Conservation (phyloP, 495 filamentous ascomycete species). For the Penicillium chermesinum region DNA sequence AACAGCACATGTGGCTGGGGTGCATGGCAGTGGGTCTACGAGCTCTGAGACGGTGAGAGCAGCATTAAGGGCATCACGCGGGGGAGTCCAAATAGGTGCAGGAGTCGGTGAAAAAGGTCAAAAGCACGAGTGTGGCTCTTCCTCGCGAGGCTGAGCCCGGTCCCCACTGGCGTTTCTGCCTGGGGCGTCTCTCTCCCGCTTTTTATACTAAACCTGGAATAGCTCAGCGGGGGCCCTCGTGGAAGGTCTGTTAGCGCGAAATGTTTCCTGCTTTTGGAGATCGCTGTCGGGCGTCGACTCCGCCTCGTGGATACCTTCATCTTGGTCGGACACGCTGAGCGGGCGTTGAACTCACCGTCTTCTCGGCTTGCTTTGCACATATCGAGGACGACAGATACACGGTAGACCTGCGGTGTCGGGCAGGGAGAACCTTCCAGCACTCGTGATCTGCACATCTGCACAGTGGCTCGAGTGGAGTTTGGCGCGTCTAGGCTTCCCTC, state of each 20-base stretch:
- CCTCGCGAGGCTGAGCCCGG: not conserved
- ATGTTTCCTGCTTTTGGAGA: not conserved
- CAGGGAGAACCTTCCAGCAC: no score
- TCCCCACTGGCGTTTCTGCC: not conserved
- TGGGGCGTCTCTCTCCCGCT: not conserved
- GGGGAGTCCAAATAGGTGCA: not conserved
- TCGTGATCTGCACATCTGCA: no score
- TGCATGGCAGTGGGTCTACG: no score
- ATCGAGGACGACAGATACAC: not conserved
- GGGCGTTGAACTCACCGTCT: slow-evolving; percentile 2
- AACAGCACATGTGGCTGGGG: no score
- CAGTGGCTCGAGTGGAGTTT: not conserved
- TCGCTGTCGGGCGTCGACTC: slow-evolving; percentile 6
- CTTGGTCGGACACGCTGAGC: no score
- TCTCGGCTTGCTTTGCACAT: not conserved
- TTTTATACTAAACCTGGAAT: no score
- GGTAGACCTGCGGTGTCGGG: not conserved
- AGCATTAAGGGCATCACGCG: not conserved
- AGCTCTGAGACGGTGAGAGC: slow-evolving; percentile 15
- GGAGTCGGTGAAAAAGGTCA: slow-evolving; percentile 10
- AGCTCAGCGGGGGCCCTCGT: no score
- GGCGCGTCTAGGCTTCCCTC: slow-evolving; percentile 14
- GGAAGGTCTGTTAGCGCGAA: not conserved
- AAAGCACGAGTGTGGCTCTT: no score
- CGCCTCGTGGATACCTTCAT: slow-evolving; percentile 5